These are phyloP conservation scores for Cryptococcus maquisensis DNA, from an alignment of 1,284 basidiomycete genomes.

Conservation along the genomic window DNA sequence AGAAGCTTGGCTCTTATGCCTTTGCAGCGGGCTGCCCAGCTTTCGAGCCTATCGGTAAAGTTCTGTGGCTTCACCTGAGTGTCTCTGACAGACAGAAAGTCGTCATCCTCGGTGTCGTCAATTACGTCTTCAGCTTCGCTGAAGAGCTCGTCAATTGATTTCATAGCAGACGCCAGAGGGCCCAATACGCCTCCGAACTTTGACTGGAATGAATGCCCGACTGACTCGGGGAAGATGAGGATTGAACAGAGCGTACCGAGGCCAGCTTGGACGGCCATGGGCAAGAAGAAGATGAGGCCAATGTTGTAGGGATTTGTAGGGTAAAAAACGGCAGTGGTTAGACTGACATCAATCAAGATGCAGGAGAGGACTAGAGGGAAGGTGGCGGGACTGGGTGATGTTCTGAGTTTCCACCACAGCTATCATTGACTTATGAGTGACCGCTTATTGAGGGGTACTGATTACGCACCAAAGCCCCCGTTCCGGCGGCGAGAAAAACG, in stretches of 20 bases:
- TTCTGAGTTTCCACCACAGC: conserved; percentile 46
- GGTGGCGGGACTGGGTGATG: conserved; percentile 44
- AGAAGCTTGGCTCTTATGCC: conserved; percentile 33
- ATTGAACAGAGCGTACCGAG: conserved; percentile 33
- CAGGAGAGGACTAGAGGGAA: conserved; percentile 44
- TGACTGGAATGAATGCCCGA: conserved; percentile 38
- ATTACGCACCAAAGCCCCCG: conserved; percentile 31
- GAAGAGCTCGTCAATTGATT: conserved; percentile 35
- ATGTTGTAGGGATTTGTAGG: conserved; percentile 31
- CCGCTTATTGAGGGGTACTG: too few species aligned
- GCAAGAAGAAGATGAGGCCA: conserved; percentile 42
- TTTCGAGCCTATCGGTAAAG: conserved; percentile 16
- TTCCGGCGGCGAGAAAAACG: conserved; percentile 38
- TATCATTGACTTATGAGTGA: conserved; percentile 4
- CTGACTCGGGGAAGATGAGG: conserved; percentile 45
- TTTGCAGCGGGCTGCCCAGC: conserved; percentile 35
- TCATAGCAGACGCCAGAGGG: conserved; percentile 29
- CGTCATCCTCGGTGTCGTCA: neutral
- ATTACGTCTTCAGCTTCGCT: conserved; percentile 9
- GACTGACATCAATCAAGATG: conserved; percentile 40
- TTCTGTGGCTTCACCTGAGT: neutral
- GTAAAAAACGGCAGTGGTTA: conserved; percentile 37
- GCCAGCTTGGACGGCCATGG: conserved; percentile 43
- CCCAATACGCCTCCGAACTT: conserved; percentile 35
- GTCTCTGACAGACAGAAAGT: neutral